phyloP scores from a whole-genome alignment of 2,329 filamentous ascomycete genomes.

The Diplodia corticola region DNA sequence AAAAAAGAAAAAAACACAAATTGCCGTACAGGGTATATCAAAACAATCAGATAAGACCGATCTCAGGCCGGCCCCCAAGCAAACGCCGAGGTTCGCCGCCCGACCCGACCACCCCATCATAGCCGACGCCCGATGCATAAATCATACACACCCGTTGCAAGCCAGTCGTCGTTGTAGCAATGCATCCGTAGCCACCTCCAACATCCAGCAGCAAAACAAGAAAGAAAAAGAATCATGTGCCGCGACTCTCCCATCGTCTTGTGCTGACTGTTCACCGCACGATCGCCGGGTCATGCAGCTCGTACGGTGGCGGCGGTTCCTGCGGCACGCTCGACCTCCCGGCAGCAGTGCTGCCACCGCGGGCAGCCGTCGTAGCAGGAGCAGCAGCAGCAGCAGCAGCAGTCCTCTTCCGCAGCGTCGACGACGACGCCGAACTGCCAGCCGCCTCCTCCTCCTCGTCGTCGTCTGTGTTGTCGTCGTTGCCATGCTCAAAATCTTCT shows the following conservation, averaged over 20 bases:
- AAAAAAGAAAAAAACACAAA: not conserved
- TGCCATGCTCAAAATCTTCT: too few relatives aligned
- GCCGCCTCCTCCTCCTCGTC: not conserved
- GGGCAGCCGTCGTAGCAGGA: not conserved
- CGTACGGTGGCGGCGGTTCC: conserved; percentile 25
- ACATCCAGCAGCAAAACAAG: not conserved
- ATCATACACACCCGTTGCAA: not conserved
- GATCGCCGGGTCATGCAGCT: conserved; percentile 22
- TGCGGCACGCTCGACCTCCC: conserved; percentile 24
- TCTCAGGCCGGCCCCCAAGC: not conserved
- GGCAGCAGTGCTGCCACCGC: not conserved
- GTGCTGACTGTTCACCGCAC: not conserved
- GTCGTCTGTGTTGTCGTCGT: too few relatives aligned
- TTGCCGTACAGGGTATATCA: conserved; percentile 21
- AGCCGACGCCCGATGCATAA: not conserved
- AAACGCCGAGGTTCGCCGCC: not conserved
- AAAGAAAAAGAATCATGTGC: not conserved
- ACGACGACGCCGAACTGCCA: not conserved
- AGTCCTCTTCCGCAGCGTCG: not conserved
- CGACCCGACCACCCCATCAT: not conserved
- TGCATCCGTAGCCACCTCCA: not conserved
- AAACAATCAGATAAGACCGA: conserved; percentile 18
- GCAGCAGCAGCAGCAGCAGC: too few relatives aligned
- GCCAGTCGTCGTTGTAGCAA: not conserved
- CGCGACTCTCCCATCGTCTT: not conserved